Percentiles rank a stretch among this genome's conserved stretches.
phyloP scores from a whole-genome alignment of 768 basidiomycete genomes.

The Hericium alpestre region DNA sequence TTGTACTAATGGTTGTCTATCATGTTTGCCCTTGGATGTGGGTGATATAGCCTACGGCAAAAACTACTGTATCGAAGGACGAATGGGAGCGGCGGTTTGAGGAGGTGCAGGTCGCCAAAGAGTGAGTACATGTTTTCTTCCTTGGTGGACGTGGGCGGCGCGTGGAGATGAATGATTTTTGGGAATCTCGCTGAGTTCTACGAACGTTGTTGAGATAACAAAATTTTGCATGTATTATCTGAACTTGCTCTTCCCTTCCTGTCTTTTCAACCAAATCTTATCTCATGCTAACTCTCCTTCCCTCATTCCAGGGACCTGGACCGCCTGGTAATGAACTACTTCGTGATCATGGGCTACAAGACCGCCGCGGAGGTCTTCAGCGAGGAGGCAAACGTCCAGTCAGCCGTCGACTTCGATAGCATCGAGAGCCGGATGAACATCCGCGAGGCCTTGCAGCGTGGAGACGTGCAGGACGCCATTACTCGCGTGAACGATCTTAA shows the following conservation, averaged over 20 bases:
- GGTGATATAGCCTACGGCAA: constrained; percentile 27
- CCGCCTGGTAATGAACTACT: constrained; percentile 91
- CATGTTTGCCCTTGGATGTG: too few relatives aligned
- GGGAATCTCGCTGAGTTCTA: constrained; percentile 97
- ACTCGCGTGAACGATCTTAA: constrained; percentile 92
- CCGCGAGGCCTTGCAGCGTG: constrained; percentile 85
- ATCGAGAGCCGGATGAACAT: constrained; percentile 94
- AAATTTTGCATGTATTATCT: constrained; percentile 86
- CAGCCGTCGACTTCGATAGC: constrained; percentile 79
- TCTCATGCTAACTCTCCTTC: constrained; percentile 11
- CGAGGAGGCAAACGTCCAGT: constrained; percentile 67
- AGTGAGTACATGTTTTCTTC: constrained; percentile 49
- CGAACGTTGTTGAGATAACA: constrained; percentile 47
- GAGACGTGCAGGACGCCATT: constrained; percentile 92
- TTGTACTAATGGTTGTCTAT: constrained; percentile 1
- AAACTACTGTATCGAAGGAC: constrained; percentile 55
- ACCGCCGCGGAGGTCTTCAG: constrained; percentile 93
- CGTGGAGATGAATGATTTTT: constrained; percentile 60
- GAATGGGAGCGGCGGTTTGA: constrained; percentile 83
- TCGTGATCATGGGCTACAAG: constrained; percentile 95
- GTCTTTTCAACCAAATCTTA: constrained; percentile 14
- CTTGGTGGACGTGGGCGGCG: constrained; percentile 6
- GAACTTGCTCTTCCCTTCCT: constrained; percentile 30
- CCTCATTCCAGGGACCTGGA: constrained; percentile 69
- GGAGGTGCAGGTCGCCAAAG: constrained; percentile 75